phyloP scores from a whole-genome alignment of 371 early-diverging fungal genomes.

The Mucor racemosus region DNA sequence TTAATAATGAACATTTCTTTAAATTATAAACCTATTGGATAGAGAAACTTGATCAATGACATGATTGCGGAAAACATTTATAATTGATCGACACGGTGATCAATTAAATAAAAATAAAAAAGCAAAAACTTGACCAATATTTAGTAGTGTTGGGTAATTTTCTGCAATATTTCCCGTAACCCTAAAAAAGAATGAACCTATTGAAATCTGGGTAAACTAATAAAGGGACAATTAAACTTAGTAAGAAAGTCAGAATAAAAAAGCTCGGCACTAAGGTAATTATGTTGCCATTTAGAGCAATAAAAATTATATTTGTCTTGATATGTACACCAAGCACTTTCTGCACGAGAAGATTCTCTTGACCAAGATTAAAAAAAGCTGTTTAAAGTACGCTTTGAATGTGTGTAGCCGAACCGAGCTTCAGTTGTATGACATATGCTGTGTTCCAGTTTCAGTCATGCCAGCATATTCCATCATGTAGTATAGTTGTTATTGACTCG shows the following conservation, averaged over 20 bases:
- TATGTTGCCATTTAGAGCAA: not conserved
- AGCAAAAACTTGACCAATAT: not conserved
- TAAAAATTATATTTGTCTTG: not conserved
- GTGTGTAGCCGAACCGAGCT: not conserved
- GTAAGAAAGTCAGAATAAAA: not conserved
- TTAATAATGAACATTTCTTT: not conserved
- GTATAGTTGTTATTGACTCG: not conserved
- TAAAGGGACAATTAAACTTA: not conserved
- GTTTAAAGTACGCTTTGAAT: not conserved
- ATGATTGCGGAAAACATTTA: not conserved
- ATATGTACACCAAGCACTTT: too few relatives aligned
- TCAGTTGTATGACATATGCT: not conserved
- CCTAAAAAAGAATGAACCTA: not conserved
- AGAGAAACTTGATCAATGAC: not conserved
- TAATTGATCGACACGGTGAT: not conserved
- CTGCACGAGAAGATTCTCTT: not conserved
- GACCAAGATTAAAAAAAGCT: not conserved
- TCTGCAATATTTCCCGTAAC: not conserved
- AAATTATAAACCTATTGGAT: not conserved
- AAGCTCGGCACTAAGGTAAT: not conserved
- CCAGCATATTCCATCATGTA: too few relatives aligned
- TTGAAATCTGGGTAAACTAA: not conserved
- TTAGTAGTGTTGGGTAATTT: not conserved
- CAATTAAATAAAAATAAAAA: not conserved
- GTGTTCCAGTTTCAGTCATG: not conserved